Percentiles rank a stretch among this genome's conserved stretches.
Evolutionary conservation across 106 monocot genomes (phyloP).

Genomic region (Agapanthus africanus): DNA sequence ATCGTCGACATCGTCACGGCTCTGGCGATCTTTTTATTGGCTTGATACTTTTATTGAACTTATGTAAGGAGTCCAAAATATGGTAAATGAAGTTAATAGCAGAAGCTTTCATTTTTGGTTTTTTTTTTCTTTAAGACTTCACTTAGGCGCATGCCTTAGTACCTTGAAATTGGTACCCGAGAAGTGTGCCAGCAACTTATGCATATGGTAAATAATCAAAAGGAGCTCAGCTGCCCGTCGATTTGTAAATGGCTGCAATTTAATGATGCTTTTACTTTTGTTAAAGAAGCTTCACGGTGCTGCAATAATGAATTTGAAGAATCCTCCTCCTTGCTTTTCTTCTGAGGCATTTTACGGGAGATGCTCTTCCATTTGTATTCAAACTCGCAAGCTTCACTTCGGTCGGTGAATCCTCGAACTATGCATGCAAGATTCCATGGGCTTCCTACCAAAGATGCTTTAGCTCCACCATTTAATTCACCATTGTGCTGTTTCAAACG

Average conservation of each 20-base stretch:
- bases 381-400: constrained; percentile 65
- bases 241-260: constrained; percentile 37
- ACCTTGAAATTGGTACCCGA: no score
- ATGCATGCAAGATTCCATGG: constrained; percentile 66
- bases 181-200: no score
- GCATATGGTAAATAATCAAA: no score
- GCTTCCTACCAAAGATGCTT: constrained; percentile 53
- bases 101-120: no score
- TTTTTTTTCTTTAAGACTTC: no score
- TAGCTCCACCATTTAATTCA: constrained; percentile 68
- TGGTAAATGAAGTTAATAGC: no score
- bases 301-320: constrained; percentile 24
- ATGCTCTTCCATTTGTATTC: constrained; percentile 79
- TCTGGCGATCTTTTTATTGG: no score
- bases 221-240: constrained; percentile 30
- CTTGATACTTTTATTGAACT: no score
- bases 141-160: no score
- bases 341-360: constrained; percentile 40
- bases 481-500: constrained; percentile 79
- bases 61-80: no score
- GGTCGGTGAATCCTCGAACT: constrained; percentile 50
- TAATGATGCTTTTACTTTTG: constrained; percentile 23
- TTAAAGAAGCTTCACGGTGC: constrained; percentile 56
- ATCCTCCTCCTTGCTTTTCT: constrained; percentile 26
- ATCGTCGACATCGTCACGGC: no score